Base-by-base conservation (phyloP, 2,329 filamentous ascomycete genomes). In the Fusarium coicis region DNA sequence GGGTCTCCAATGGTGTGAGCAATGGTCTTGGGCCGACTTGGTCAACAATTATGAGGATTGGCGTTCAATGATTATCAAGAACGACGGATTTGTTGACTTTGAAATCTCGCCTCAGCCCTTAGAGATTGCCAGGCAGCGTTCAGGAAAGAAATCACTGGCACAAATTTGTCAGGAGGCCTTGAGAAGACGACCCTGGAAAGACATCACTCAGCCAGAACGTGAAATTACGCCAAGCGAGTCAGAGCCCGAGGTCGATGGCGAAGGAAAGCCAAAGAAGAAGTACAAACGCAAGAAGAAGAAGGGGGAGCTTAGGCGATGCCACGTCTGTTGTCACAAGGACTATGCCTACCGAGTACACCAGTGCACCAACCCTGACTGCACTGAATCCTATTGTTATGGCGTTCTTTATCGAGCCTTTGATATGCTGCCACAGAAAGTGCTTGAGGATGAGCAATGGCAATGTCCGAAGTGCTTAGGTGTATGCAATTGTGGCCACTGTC, bases 131-230 rank as follows among this genome's bases (percentile, higher is more conserved):
- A 87, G 91, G 39, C 88, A 89, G 73, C 88, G 87, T 52, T 83
- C 90, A 11, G 89, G 88, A 21, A 95, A 92, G 80, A 97, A 95
- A 79, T 92, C 95, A 0, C 86, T 97, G 12, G 96, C 96, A 10
- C 93, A 98, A 76, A 91, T 98, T n/a, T 98, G 95, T 80, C 96
- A 98, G 80, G 93, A 97, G 74, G 94, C 97, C 76, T 85, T 98
- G 21, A 90, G 89, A 71, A 85, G 88, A 59, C 89, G 96, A 39
- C 95, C 96, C 0, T 98, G 92, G 87, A 92, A 92, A 26, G 94
- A 98, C 77, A 91, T 95, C 54, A 93, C 89, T 14, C 93, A 93
- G 73, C 87, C 89, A 7, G 82, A 83, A 26, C 78, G 79, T 7
- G 82, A 80, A 78, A 87, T 79, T 81, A 88, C 80, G 73, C 87